Percentiles rank a stretch among this genome's conserved stretches.
Evolutionary conservation across 257 asterid species (phyloP).

Genomic region (Galeopsis tetrahit): DNA sequence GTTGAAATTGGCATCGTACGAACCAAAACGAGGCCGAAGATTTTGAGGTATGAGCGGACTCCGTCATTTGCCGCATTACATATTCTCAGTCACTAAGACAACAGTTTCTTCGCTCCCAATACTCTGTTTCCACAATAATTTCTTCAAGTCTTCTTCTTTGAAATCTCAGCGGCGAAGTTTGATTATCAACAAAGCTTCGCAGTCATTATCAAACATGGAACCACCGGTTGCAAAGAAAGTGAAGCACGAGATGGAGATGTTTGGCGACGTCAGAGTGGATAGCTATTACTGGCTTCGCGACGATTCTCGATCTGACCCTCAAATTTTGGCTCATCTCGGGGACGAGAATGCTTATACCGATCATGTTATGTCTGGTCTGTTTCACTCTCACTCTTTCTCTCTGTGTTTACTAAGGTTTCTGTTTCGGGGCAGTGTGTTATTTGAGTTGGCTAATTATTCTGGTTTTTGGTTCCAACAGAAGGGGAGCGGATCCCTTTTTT

Average conservation of each 20-base stretch:
- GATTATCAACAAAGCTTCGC: slow-evolving; percentile 28
- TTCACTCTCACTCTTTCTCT: neutral
- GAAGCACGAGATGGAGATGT: slow-evolving; percentile 88
- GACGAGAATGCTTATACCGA: slow-evolving; percentile 77
- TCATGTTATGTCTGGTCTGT: slow-evolving; percentile 77
- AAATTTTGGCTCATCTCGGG: slow-evolving; percentile 61
- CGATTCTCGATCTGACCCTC: slow-evolving; percentile 76
- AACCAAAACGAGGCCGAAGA: neutral
- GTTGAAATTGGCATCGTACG: no score
- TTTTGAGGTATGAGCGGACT: slow-evolving; percentile 22
- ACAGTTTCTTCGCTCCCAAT: slow-evolving; percentile 15
- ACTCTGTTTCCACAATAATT: neutral
- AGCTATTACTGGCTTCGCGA: slow-evolving; percentile 96
- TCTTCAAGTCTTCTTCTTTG: slow-evolving; percentile 9
- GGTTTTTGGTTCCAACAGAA: slow-evolving; percentile 1
- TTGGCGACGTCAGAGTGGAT: slow-evolving; percentile 86
- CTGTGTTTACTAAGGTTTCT: neutral
- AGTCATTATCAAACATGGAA: slow-evolving; percentile 36
- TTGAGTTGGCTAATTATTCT: neutral
- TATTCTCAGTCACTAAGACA: slow-evolving; percentile 1
- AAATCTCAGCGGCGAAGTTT: slow-evolving; percentile 24
- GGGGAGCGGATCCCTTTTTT: slow-evolving; percentile 14
- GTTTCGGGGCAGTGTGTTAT: neutral
- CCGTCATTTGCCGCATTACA: slow-evolving; percentile 3
- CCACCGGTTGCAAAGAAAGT: slow-evolving; percentile 84